Evolutionary conservation across 768 basidiomycete species (phyloP).

Genomic region (Rhodocollybia butyracea): DNA sequence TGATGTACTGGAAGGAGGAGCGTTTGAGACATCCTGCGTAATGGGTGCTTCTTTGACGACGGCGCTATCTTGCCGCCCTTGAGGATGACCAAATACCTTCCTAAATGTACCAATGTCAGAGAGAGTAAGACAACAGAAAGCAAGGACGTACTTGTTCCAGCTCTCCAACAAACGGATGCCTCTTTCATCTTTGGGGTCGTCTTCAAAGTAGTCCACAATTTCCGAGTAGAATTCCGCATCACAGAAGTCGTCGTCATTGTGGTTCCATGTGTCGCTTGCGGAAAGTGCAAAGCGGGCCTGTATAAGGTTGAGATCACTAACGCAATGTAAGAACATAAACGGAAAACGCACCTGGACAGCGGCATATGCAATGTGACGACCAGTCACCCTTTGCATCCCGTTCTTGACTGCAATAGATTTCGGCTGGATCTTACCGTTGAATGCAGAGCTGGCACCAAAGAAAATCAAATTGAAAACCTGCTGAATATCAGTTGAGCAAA

Average conservation of each 20-base stretch:
- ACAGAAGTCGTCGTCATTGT: background rate
- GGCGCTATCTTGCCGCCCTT: no score
- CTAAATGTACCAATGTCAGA: no score
- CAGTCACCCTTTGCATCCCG: background rate
- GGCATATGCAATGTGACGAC: background rate
- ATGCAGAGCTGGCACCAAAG: background rate
- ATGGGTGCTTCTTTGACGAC: no score
- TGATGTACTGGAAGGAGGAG: no score
- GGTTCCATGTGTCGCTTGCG: background rate
- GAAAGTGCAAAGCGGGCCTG: background rate
- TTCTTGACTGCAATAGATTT: background rate
- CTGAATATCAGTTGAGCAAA: no score
- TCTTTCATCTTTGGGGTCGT: background rate
- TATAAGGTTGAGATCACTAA: background rate
- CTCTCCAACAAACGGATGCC: background rate
- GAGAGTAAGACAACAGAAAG: no score
- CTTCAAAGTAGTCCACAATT: background rate
- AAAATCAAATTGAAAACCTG: background rate
- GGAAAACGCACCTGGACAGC: background rate
- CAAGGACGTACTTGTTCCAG: background rate
- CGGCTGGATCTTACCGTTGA: background rate
- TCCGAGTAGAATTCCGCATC: background rate
- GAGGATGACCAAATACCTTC: no score
- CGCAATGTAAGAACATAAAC: background rate
- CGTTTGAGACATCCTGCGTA: no score